A percentile compares a stretch with the other conserved stretches of the same genome.
Conservation (phyloP, 352 stramenopile species). For the Phytopythium oedochilum region DNA sequence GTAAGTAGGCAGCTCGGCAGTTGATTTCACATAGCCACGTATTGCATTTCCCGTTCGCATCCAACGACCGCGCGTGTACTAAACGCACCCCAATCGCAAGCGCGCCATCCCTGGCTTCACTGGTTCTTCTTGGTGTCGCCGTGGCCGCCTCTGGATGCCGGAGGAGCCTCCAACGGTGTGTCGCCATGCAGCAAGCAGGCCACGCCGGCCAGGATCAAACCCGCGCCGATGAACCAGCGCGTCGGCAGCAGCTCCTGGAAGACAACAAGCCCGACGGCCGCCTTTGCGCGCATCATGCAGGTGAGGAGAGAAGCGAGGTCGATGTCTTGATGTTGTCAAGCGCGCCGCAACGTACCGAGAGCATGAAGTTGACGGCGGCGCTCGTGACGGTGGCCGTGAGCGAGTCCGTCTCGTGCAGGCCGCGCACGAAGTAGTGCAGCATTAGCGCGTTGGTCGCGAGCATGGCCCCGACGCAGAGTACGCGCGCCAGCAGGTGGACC, state of each 20-base stretch:
- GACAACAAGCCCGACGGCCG: constrained; percentile 42
- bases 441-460: constrained; percentile 68
- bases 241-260: constrained; percentile 67
- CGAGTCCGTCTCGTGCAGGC: constrained; percentile 81
- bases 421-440: constrained; percentile 79
- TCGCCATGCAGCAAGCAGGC: constrained; percentile 66
- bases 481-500: constrained; percentile 27
- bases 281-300: constrained; percentile 15
- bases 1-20: no score
- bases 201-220: constrained; percentile 68
- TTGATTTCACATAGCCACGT: not conserved
- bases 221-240: constrained; percentile 76
- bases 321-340: no score
- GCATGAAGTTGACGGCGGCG: constrained; percentile 75
- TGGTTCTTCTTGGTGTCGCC: constrained; percentile 22
- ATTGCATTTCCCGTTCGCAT: not conserved
- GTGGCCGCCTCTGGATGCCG: not conserved
- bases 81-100: not conserved
- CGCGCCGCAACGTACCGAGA: constrained; percentile 50
- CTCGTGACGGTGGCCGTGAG: constrained; percentile 83
- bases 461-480: constrained; percentile 64
- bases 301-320: not conserved
- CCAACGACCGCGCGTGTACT: not conserved
- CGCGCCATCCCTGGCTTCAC: not conserved
- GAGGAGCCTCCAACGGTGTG: not conserved